phyloP scores from a whole-genome alignment of 176 grass and related monocot genomes.

The Dendrocalamus sinicus region DNA sequence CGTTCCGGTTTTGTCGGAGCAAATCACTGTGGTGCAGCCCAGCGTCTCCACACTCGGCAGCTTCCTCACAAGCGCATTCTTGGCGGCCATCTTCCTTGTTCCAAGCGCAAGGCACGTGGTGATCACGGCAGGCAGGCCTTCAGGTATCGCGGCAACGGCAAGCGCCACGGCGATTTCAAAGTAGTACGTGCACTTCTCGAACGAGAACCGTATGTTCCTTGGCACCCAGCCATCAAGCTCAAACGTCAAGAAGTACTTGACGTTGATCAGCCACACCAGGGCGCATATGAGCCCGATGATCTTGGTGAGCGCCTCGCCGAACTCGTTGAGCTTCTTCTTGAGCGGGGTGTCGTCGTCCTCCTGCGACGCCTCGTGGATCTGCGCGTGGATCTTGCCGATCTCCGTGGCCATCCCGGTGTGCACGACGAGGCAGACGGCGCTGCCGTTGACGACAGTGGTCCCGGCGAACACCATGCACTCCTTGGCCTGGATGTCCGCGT shows the following conservation, averaged over 20 bases:
- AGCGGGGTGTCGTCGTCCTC: slow-evolving; percentile 88
- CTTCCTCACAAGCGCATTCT: slow-evolving; percentile 93
- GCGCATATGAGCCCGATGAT: slow-evolving; percentile 85
- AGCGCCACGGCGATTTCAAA: slow-evolving; percentile 97
- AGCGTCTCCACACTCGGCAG: slow-evolving; percentile 92
- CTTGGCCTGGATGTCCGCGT: slow-evolving; percentile 92
- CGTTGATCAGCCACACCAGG: slow-evolving; percentile 93
- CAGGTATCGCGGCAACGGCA: slow-evolving; percentile 85
- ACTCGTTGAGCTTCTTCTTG: slow-evolving; percentile 96
- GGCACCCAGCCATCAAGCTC: slow-evolving; percentile 76
- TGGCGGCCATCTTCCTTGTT: slow-evolving; percentile 94
- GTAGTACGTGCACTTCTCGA: slow-evolving; percentile 98
- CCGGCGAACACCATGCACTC: slow-evolving; percentile 92
- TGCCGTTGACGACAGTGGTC: slow-evolving; percentile 88
- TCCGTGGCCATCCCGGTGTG: slow-evolving; percentile 89
- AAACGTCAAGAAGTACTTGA: slow-evolving; percentile 84
- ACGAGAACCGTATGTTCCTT: slow-evolving; percentile 66
- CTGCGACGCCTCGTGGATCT: slow-evolving; percentile 89
- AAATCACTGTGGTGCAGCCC: slow-evolving; percentile 95
- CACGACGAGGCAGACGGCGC: slow-evolving; percentile 77
- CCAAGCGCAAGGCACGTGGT: slow-evolving; percentile 92
- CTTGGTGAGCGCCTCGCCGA: slow-evolving; percentile 80
- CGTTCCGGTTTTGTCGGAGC: slow-evolving; percentile 92
- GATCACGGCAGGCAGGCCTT: slow-evolving; percentile 89
- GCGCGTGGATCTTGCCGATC: slow-evolving; percentile 91